Conservation (phyloP, 139 green algal species). For the Coccomyxa sp. region DNA sequence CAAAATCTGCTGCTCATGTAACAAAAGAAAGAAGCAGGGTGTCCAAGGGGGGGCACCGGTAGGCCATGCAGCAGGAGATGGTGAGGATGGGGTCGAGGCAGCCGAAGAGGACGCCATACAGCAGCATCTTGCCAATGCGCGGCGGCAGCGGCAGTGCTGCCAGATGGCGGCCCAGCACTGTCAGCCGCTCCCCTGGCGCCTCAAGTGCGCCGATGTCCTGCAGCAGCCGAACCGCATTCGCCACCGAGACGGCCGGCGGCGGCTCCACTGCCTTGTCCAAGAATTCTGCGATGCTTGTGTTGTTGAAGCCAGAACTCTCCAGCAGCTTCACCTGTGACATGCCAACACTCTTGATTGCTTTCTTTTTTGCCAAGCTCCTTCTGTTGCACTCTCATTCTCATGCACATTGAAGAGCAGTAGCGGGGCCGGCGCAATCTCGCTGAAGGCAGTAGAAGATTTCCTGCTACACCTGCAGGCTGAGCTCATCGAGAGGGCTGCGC, state of each 20-base stretch:
- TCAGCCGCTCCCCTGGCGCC: slow-evolving; percentile 50
- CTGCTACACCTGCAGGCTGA: slow-evolving; percentile 49
- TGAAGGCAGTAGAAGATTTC: neutral
- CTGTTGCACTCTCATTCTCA: no score
- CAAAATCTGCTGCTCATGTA: no score
- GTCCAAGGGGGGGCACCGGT: slow-evolving; percentile 26
- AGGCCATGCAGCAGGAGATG: slow-evolving; percentile 65
- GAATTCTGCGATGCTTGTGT: slow-evolving; percentile 31
- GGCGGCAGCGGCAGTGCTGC: slow-evolving; percentile 73
- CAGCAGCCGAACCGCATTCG: slow-evolving; percentile 43
- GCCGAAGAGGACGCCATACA: slow-evolving; percentile 68
- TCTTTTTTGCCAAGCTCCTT: neutral
- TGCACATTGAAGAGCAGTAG: no score
- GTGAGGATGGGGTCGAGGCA: slow-evolving; percentile 79
- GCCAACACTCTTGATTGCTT: neutral
- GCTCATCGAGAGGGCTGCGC: slow-evolving; percentile 55
- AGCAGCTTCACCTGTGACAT: slow-evolving; percentile 54
- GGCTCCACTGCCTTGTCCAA: slow-evolving; percentile 59
- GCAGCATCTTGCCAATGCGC: slow-evolving; percentile 78
- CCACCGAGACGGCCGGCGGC: slow-evolving; percentile 39
- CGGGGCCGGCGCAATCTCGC: no score
- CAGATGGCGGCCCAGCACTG: slow-evolving; percentile 75
- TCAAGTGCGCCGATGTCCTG: slow-evolving; percentile 58
- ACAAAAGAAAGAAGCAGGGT: no score
- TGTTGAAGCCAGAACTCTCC: slow-evolving; percentile 12